A percentile compares a stretch with the other conserved stretches of the same genome.
Conservation (phyloP, 2,329 filamentous ascomycete species). For the Penicillium sp. region DNA sequence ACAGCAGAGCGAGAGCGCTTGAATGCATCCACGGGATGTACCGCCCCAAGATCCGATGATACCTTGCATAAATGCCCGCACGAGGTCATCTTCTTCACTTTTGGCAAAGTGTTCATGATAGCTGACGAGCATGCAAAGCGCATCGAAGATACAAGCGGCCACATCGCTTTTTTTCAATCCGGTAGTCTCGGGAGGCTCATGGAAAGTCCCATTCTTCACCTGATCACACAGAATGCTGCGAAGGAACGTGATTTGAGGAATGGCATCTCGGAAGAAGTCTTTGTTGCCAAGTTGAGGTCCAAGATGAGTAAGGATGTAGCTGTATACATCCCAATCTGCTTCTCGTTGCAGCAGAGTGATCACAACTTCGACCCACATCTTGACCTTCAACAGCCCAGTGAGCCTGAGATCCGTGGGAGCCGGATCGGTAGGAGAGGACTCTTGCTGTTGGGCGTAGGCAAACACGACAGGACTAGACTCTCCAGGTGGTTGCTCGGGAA, state of each 20-base stretch:
- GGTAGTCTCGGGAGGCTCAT: conserved; percentile 74
- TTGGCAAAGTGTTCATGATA: conserved; percentile 84
- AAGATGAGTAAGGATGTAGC: conserved; percentile 80
- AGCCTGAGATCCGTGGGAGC: conserved; percentile 30
- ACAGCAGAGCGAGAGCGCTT: conserved; percentile 90
- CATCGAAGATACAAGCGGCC: conserved; percentile 81
- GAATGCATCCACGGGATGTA: conserved; percentile 88
- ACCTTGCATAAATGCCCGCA: conserved; percentile 79
- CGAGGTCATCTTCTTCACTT: conserved; percentile 82
- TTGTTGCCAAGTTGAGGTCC: conserved; percentile 88
- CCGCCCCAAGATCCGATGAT: conserved; percentile 74
- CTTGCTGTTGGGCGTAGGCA: conserved; percentile 44
- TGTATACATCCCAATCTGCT: conserved; percentile 87
- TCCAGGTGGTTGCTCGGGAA: conserved; percentile 52
- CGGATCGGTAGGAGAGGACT: conserved; percentile 29
- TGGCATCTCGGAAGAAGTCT: conserved; percentile 71
- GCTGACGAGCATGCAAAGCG: conserved; percentile 80
- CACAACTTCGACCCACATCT: conserved; percentile 72
- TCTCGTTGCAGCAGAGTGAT: conserved; percentile 70
- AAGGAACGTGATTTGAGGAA: conserved; percentile 70
- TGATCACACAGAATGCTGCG: conserved; percentile 77
- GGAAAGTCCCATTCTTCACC: conserved; percentile 70
- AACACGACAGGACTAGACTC: conserved; percentile 51
- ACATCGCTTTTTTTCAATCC: conserved; percentile 84
- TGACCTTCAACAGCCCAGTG: conserved; percentile 53